Conservation (phyloP, 345 rosid species). For the Moricandia moricandioides region DNA sequence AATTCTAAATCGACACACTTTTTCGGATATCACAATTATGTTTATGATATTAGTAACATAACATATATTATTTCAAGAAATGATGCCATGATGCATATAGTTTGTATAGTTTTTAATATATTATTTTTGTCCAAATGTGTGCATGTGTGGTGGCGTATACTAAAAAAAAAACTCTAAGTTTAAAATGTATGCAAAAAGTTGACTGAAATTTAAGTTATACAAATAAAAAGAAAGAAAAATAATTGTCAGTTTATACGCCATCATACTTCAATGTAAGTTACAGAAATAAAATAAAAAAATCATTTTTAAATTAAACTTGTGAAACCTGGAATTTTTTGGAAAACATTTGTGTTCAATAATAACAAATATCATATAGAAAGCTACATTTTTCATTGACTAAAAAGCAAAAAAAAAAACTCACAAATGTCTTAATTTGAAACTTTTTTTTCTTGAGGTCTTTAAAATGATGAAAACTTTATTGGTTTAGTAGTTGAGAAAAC, state of each 20-base stretch:
- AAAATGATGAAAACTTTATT: not conserved
- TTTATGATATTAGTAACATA: too few species aligned
- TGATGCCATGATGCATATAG: too few species aligned
- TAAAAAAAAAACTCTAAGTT: too few species aligned
- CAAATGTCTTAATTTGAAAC: not conserved
- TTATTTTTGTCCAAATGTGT: not conserved
- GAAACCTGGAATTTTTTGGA: not conserved
- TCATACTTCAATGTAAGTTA: too few species aligned
- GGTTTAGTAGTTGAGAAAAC: not conserved
- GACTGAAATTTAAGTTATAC: too few species aligned
- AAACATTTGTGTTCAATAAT: not conserved
- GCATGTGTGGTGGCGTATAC: not conserved
- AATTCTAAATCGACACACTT: not conserved
- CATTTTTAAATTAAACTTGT: too few species aligned
- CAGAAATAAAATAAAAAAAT: too few species aligned
- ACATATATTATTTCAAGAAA: not conserved
- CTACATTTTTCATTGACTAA: not conserved
- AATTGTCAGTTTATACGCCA: too few species aligned
- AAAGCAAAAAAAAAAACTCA: not conserved
- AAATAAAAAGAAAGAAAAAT: too few species aligned
- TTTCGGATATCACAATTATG: not conserved
- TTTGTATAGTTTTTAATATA: not conserved
- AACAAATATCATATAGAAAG: not conserved
- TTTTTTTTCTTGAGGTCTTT: not conserved
- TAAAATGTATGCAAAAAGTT: too few species aligned